Conservation (phyloP, 352 stramenopile species). For the Saprolegnia diclina region DNA sequence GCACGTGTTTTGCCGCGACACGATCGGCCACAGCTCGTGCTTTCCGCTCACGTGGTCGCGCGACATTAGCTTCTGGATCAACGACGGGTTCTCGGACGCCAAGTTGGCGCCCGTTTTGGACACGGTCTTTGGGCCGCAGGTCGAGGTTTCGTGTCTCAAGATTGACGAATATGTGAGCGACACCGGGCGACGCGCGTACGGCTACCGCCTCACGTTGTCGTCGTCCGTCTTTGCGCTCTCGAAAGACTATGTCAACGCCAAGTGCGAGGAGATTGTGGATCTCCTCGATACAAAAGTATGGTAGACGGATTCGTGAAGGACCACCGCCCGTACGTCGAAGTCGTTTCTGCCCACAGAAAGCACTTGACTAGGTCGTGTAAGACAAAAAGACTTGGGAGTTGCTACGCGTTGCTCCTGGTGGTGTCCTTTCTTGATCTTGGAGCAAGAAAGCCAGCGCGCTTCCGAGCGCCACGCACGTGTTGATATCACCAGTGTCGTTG, state of each 20-base stretch:
- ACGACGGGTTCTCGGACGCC: conserved; percentile 51
- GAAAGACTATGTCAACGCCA: conserved; percentile 27
- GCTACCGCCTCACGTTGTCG: conserved; percentile 43
- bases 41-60: conserved; percentile 58
- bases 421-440: no score
- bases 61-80: conserved; percentile 73
- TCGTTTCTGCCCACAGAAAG: no score
- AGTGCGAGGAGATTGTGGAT: conserved; percentile 19
- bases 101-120: conserved; percentile 40
- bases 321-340: neutral
- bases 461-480: no score
- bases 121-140: conserved; percentile 41
- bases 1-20: conserved; percentile 62
- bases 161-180: conserved; percentile 58
- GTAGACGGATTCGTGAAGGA: neutral
- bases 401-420: no score
- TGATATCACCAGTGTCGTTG: no score
- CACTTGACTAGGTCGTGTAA: no score
- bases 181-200: conserved; percentile 45
- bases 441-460: no score
- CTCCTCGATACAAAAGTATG: conserved; percentile 14
- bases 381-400: no score
- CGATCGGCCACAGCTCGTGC: conserved; percentile 35
- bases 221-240: conserved; percentile 20
- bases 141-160: conserved; percentile 36